Conservation (phyloP, 495 filamentous ascomycete species). For the Trichoderma parareesei region DNA sequence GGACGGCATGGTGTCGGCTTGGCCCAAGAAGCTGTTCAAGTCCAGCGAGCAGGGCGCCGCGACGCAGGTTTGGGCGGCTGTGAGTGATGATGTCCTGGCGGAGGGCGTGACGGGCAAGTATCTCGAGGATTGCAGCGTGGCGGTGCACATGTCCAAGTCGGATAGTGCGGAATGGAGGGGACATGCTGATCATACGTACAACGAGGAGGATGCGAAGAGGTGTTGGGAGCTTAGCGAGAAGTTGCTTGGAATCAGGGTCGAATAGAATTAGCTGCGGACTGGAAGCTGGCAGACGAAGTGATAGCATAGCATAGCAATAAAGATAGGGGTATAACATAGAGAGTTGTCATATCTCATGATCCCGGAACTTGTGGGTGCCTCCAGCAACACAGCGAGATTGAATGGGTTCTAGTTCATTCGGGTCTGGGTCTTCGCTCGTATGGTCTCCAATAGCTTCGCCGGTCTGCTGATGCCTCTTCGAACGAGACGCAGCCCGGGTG, state of each 20-base stretch:
- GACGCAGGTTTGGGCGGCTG: constrained; percentile 37
- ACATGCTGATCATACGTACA: constrained; percentile 31
- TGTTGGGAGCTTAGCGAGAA: constrained; percentile 26
- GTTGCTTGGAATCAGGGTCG: background rate
- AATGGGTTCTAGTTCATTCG: background rate
- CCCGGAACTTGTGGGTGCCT: background rate
- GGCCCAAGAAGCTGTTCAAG: constrained; percentile 23
- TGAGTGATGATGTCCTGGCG: constrained; percentile 23
- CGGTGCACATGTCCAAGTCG: constrained; percentile 16
- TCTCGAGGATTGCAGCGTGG: constrained; percentile 27
- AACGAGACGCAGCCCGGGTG: constrained; percentile 37
- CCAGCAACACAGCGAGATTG: background rate
- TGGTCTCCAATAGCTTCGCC: background rate
- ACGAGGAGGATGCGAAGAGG: constrained; percentile 29
- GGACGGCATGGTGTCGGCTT: constrained; percentile 13
- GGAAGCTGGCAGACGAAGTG: background rate
- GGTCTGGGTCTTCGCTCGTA: background rate
- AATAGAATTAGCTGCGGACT: background rate
- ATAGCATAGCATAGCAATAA: background rate
- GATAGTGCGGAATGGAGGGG: constrained; percentile 16
- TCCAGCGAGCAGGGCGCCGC: constrained; percentile 37
- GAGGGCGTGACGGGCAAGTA: constrained; percentile 32
- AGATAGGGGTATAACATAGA: background rate
- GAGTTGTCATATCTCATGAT: background rate
- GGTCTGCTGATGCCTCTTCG: constrained; percentile 5